Percentiles rank a stretch among this genome's conserved stretches.
Evolutionary conservation across 164 flowering plant genomes (phyloP).

Genomic region (grape (Vitis vinifera)): DNA sequence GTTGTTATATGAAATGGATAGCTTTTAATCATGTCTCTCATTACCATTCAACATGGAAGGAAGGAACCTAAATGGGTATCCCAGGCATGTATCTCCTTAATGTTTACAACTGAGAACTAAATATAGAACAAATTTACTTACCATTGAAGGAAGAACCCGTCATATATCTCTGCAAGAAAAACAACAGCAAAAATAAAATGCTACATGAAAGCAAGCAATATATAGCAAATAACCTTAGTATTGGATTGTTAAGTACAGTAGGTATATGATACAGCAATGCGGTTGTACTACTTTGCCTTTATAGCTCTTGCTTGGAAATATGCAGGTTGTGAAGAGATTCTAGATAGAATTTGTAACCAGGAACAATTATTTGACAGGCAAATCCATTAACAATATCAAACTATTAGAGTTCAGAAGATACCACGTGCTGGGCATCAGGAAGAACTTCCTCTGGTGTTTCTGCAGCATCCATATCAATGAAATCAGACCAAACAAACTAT

Average conservation of each 20-base stretch:
- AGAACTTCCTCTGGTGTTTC: slow-evolving; percentile 4
- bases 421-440: neutral
- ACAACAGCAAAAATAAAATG: neutral
- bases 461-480: neutral
- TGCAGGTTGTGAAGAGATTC: neutral
- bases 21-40: too few relatives aligned
- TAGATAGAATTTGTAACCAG: neutral
- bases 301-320: neutral
- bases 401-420: slow-evolving; percentile 1
- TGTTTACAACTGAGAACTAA: neutral
- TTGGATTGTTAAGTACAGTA: neutral
- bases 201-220: neutral
- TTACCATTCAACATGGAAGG: too few relatives aligned
- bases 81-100: neutral
- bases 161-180: slow-evolving; percentile 10
- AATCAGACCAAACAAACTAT: too few relatives aligned
- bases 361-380: neutral
- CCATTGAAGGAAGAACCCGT: slow-evolving; percentile 11
- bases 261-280: neutral
- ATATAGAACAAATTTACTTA: neutral
- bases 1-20: too few relatives aligned
- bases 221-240: neutral
- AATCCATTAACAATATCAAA: neutral
- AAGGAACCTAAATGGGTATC: too few relatives aligned
- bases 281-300: neutral